phyloP scores from a whole-genome alignment of 176 grass and related monocot genomes.

The Chloris gayana region DNA sequence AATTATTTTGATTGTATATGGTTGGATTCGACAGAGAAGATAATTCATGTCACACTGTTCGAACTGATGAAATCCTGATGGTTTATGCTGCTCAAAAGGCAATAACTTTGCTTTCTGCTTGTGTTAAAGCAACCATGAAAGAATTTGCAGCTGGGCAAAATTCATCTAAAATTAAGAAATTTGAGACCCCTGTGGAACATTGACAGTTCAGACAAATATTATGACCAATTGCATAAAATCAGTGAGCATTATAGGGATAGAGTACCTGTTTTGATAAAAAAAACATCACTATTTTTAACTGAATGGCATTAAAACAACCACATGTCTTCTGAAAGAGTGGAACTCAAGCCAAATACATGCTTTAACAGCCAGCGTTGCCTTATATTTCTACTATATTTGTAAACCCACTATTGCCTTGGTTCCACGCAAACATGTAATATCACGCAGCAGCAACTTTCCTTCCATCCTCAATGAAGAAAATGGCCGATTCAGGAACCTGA shows the following conservation, averaged over 20 bases:
- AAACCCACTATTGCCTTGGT: slow-evolving; percentile 15
- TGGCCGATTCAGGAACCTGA: slow-evolving; percentile 84
- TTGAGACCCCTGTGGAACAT: neutral
- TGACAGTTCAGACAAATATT: neutral
- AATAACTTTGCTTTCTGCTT: neutral
- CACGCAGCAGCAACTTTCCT: slow-evolving; percentile 89
- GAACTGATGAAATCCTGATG: neutral
- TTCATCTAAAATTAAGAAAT: neutral
- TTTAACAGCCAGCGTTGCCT: slow-evolving; percentile 1
- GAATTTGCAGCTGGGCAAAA: neutral
- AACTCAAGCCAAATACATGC: neutral
- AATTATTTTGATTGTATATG: too few relatives aligned
- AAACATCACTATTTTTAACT: slow-evolving; percentile 34
- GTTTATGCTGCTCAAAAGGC: too few relatives aligned
- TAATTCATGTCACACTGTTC: neutral
- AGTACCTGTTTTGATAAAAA: slow-evolving; percentile 2
- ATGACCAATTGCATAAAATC: neutral
- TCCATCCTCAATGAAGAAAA: slow-evolving; percentile 98
- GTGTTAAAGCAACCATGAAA: neutral
- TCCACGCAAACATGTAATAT: slow-evolving; percentile 27
- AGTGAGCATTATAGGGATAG: neutral
- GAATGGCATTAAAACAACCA: slow-evolving; percentile 5
- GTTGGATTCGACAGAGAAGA: neutral
- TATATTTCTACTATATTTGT: slow-evolving; percentile 30
- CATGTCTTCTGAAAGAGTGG: neutral